Evolutionary conservation across 345 rosid genomes (phyloP).

Genomic region (Microcos paniculata): DNA sequence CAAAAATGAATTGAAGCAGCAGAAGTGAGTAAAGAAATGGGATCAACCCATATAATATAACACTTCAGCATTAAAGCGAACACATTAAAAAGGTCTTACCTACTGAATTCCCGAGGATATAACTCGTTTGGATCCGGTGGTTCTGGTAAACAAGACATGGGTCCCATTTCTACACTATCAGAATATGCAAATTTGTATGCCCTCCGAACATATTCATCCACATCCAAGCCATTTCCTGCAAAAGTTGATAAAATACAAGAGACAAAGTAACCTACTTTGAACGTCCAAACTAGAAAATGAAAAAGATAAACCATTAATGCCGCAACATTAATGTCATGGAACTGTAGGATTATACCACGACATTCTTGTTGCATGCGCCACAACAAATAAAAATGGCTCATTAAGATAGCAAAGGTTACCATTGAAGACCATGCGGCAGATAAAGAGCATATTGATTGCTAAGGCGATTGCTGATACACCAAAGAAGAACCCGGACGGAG

Average conservation of each 20-base stretch:
- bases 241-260: conserved; percentile 16
- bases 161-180: conserved; percentile 95
- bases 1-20: not conserved
- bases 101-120: conserved; percentile 94
- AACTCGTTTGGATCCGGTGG: conserved; percentile 96
- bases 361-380: conserved; percentile 13
- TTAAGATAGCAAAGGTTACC: conserved; percentile 52
- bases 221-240: conserved; percentile 96
- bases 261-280: conserved; percentile 5
- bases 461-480: conserved; percentile 97
- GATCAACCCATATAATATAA: not conserved
- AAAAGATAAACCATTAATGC: not conserved
- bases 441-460: conserved; percentile 98
- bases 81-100: conserved; percentile 39
- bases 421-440: conserved; percentile 95
- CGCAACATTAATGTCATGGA: conserved; percentile 7
- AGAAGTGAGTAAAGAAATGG: not conserved
- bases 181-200: conserved; percentile 98
- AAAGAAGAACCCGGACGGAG: conserved; percentile 98
- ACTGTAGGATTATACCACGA: conserved; percentile 16
- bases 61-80: conserved; percentile 16
- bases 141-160: conserved; percentile 83
- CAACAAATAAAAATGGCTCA: conserved; percentile 15
- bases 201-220: conserved; percentile 95
- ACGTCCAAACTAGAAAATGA: not conserved